phyloP scores from a whole-genome alignment of 2,329 filamentous ascomycete genomes.

The Ophiostoma himal-ulmi region DNA sequence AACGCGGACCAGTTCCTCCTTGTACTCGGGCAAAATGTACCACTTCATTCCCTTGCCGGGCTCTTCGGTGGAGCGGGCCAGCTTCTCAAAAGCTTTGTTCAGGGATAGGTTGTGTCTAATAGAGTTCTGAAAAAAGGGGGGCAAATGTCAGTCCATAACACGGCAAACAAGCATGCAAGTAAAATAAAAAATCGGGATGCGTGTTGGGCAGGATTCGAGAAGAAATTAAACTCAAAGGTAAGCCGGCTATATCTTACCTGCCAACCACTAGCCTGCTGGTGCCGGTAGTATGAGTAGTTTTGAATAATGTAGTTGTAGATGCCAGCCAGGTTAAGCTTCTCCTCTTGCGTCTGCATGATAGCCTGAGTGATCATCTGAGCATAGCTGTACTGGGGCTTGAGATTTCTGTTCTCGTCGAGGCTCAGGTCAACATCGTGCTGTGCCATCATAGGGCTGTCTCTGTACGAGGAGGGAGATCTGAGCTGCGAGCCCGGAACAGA shows the following conservation, averaged over 20 bases:
- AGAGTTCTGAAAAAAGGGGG: constrained; percentile 57
- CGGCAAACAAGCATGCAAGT: constrained; percentile 34
- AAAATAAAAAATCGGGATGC: not conserved
- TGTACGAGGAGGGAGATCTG: constrained; percentile 37
- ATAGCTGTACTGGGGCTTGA: constrained; percentile 95
- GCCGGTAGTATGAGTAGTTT: constrained; percentile 88
- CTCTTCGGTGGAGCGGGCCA: constrained; percentile 85
- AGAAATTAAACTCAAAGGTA: not conserved
- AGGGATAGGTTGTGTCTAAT: constrained; percentile 94
- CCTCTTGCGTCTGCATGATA: constrained; percentile 77
- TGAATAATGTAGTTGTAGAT: constrained; percentile 93
- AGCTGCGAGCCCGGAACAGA: constrained; percentile 30
- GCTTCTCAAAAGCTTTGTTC: constrained; percentile 91
- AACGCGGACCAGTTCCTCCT: constrained; percentile 81
- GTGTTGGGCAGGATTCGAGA: too few relatives aligned
- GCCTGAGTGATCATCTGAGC: constrained; percentile 96
- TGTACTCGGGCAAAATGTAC: constrained; percentile 79
- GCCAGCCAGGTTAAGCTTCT: constrained; percentile 82
- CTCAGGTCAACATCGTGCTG: constrained; percentile 66
- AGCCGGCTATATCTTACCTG: constrained; percentile 54
- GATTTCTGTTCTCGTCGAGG: constrained; percentile 75
- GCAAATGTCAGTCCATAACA: not conserved
- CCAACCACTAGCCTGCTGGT: constrained; percentile 74
- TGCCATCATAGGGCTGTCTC: constrained; percentile 40
- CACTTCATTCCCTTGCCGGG: constrained; percentile 99